phyloP scores from a whole-genome alignment of 352 stramenopile species.

The Phytophthora foliorum region DNA sequence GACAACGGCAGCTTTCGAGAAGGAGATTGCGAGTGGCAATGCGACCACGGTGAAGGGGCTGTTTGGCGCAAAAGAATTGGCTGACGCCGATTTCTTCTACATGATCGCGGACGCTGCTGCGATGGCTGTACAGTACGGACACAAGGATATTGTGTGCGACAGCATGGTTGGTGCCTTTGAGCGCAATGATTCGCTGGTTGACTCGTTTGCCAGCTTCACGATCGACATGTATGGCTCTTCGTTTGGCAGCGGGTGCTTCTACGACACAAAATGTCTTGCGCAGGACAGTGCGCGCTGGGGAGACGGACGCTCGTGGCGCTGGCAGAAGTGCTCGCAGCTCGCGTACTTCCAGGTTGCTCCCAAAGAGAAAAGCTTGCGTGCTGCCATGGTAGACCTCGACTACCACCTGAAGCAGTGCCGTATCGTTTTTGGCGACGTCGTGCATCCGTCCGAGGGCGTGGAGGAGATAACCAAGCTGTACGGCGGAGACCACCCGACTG shows the following conservation, averaged over 20 bases:
- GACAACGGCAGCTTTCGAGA: slow-evolving; percentile 77
- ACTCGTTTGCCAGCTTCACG: slow-evolving; percentile 86
- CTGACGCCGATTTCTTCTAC: slow-evolving; percentile 90
- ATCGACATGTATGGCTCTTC: slow-evolving; percentile 80
- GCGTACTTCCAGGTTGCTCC: slow-evolving; percentile 91
- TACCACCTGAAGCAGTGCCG: slow-evolving; percentile 89
- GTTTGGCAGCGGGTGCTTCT: slow-evolving; percentile 87
- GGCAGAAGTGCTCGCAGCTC: slow-evolving; percentile 89
- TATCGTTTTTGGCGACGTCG: slow-evolving; percentile 72
- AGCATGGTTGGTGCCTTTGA: slow-evolving; percentile 64
- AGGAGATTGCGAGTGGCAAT: slow-evolving; percentile 58
- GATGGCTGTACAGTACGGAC: slow-evolving; percentile 91
- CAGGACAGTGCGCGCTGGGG: slow-evolving; percentile 62
- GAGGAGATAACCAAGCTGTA: slow-evolving; percentile 76
- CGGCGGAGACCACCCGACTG: slow-evolving; percentile 73
- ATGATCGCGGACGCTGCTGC: slow-evolving; percentile 90
- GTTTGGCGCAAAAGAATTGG: slow-evolving; percentile 66
- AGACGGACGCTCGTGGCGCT: slow-evolving; percentile 88
- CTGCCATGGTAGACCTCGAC: slow-evolving; percentile 70
- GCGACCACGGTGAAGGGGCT: slow-evolving; percentile 68
- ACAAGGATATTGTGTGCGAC: slow-evolving; percentile 83
- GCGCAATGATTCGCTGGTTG: slow-evolving; percentile 58
- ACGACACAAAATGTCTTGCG: slow-evolving; percentile 80
- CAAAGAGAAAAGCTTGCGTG: slow-evolving; percentile 61
- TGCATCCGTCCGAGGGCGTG: slow-evolving; percentile 68